phyloP scores from a whole-genome alignment of 2,329 filamentous ascomycete species.

The Colletotrichum sansevieriae region DNA sequence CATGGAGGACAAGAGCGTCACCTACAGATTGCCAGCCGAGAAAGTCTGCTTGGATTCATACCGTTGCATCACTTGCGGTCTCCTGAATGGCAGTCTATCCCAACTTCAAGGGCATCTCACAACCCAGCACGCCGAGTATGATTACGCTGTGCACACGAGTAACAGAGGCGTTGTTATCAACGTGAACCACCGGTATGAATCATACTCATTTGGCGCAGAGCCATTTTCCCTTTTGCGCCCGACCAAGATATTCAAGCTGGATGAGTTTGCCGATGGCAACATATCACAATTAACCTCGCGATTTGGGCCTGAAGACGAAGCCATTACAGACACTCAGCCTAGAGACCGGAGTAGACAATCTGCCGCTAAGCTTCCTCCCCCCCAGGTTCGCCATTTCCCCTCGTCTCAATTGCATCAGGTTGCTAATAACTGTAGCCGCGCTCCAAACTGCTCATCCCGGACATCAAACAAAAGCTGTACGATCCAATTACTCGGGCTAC shows the following conservation, averaged over 20 bases:
- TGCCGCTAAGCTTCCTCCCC: conserved; percentile 4
- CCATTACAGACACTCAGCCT: conserved; percentile 23
- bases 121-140: conserved; percentile 59
- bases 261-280: conserved; percentile 59
- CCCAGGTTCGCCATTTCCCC: conserved; percentile 10
- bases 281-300: conserved; percentile 60
- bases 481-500: conserved; percentile 68
- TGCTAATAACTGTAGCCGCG: conserved; percentile 22
- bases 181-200: conserved; percentile 51
- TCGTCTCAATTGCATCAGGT: not conserved
- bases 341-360: conserved; percentile 23
- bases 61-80: conserved; percentile 65
- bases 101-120: conserved; percentile 64
- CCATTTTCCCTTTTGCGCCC: conserved; percentile 59
- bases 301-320: conserved; percentile 50
- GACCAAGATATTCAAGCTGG: conserved; percentile 59
- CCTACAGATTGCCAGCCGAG: conserved; percentile 60
- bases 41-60: conserved; percentile 62
- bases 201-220: conserved; percentile 49
- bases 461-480: conserved; percentile 66
- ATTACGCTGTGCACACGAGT: conserved; percentile 54
- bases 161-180: conserved; percentile 55
- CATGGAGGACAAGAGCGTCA: conserved; percentile 58
- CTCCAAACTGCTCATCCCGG: conserved; percentile 57
- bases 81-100: conserved; percentile 60